Conservation (phyloP, 139 green algal genomes). For the Nannochloris sp. region DNA sequence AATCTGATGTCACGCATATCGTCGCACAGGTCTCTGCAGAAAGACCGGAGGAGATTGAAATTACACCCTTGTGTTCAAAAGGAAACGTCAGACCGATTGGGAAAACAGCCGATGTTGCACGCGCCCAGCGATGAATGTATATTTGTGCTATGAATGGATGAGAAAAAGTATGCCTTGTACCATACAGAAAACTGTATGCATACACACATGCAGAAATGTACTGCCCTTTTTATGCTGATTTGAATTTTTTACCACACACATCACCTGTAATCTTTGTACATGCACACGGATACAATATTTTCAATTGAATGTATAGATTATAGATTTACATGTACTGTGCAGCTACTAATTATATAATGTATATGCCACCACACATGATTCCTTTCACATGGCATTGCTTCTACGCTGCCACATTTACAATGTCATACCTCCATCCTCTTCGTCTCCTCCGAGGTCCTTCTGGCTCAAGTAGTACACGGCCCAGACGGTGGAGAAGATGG, state of each 20-base stretch:
- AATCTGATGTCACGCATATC: not conserved
- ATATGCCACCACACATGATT: too few relatives aligned
- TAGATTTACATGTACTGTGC: too few relatives aligned
- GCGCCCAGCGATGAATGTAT: conserved; percentile 1
- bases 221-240: too few relatives aligned
- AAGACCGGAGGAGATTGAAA: not conserved
- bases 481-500: conserved; percentile 33
- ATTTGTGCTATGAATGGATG: not conserved
- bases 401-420: not conserved
- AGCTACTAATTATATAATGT: too few relatives aligned
- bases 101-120: not conserved
- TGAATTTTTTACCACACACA: too few relatives aligned
- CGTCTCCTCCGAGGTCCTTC: conserved; percentile 27
- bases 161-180: too few relatives aligned
- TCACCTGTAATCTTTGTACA: too few relatives aligned
- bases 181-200: too few relatives aligned
- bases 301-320: too few relatives aligned
- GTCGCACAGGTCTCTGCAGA: not conserved
- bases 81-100: not conserved
- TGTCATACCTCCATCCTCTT: conserved; percentile 17
- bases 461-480: conserved; percentile 27
- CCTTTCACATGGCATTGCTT: too few relatives aligned
- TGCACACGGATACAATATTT: too few relatives aligned
- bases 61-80: conserved; percentile 2
- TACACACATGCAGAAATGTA: too few relatives aligned